Evolutionary conservation across 2,329 filamentous ascomycete genomes (phyloP), one percentile per base, ranked within the genome.

Genomic region (Chrysosporium keratinophilum): DNA sequence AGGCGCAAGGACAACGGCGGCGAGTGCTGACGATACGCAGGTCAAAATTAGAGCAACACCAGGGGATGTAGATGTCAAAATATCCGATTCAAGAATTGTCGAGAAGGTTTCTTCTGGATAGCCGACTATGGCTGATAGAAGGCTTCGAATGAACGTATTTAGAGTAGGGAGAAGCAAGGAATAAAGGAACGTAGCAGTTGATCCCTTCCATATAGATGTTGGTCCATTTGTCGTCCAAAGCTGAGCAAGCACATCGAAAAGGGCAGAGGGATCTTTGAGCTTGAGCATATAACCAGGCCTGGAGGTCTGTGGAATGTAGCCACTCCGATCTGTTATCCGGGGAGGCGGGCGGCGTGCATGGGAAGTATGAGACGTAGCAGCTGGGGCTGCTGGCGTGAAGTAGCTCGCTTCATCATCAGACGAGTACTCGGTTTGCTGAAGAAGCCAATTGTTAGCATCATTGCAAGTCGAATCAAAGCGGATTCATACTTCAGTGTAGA

Each of bases 131-230:
- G 93, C 91, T 43, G 88, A 88, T n/a, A 97, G 77, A 50, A 96
- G 78, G 63, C 88, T 93, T 62, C 89, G 81, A 9, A 90, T 87
- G 83, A 94, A 98, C 61, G 88, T 90, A 67, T 97, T 93, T 31
- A 95, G 74, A 6, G 94, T 84, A 10, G 88, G 88, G 58, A 90
- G 81, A 15, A 97, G 77, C 45, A 96, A 81, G 0, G 84, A 87
- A 71, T 97, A 95, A 48, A 97, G 76, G 64, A 97, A 98, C 1
- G 89, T 94, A 12, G 87, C 82, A 66, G 97, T 97, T 37, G 89
- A 88, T 7, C 85, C 79, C 68, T 96, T 96, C 90, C 91, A 98
- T 4, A 96, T 83, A 3, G 93, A 93, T 78, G 89, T 90, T 0
- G 84, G 84, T 35, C 89, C 88, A 66, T 95, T 91, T 61, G 86